Conservation (phyloP, 495 filamentous ascomycete genomes). For the Mytilinidion resinicola region DNA sequence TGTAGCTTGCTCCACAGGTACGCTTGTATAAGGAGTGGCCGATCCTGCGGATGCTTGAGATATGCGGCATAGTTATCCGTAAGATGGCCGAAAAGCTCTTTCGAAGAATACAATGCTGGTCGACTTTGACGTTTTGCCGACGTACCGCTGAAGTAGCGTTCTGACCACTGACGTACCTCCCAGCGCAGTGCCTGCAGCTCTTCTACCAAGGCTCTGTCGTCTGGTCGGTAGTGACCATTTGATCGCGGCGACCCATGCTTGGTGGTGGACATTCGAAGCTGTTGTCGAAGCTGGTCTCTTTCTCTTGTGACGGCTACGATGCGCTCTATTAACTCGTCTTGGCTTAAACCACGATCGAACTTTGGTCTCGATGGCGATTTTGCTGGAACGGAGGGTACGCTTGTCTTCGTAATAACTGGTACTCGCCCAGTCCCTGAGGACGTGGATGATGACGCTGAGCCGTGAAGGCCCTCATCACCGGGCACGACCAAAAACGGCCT, state of each 20-base stretch:
- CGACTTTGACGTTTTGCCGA: constrained; percentile 7
- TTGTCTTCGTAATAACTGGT: not conserved
- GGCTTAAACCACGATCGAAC: constrained; percentile 15
- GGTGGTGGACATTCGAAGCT: constrained; percentile 12
- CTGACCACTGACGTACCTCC: constrained; percentile 23
- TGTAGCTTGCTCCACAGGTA: constrained; percentile 23
- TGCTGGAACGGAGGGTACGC: constrained; percentile 13
- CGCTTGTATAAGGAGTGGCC: constrained; percentile 23
- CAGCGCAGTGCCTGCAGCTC: constrained; percentile 22
- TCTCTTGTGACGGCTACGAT: constrained; percentile 25
- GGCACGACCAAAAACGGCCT: not conserved
- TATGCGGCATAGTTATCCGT: constrained; percentile 24
- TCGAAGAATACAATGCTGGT: constrained; percentile 18
- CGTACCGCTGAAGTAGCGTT: constrained; percentile 21
- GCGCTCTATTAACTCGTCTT: constrained; percentile 25
- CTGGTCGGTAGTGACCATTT: constrained; percentile 13
- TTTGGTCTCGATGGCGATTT: constrained; percentile 25
- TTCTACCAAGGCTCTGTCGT: constrained; percentile 25
- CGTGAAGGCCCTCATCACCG: not conserved
- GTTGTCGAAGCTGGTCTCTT: constrained; percentile 21
- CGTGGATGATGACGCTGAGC: not conserved
- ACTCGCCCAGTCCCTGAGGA: constrained; percentile 6
- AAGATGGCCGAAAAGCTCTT: constrained; percentile 20
- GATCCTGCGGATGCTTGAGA: constrained; percentile 17
- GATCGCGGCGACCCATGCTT: constrained; percentile 2